Base-by-base conservation (phyloP, 345 rosid species). In the Microcos paniculata region DNA sequence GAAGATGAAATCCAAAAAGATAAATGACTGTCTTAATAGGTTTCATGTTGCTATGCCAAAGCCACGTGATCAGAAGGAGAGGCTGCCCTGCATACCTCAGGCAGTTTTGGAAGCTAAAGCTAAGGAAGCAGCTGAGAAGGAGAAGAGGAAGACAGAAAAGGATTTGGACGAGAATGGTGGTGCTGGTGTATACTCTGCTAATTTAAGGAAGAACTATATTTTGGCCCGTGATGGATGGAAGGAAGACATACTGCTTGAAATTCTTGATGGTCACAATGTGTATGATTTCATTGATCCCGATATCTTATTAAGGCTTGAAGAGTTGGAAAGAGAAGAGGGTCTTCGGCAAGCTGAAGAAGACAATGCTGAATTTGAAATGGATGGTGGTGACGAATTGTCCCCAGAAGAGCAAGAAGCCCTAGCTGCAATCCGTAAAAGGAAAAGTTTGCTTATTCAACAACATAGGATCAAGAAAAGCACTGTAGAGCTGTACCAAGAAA, bases 131-230 rank as follows among this genome's bases (percentile, higher is more conserved):
- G 89, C 84, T 43, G 88, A 76, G 59, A 80, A 63, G 80, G 98
- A 86, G 83, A 89, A 83, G 82, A 84, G 90, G 51, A 94, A 91
- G 75, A 86, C 89, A 38, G 87, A 87, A 77, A 92, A 85, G 83
- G 96, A 94, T 67, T 81, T 94, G 81, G 78, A 92, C 56, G 96
- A 94, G 72, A 94, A 92, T 61, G 98, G 98, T 24, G 96, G 98
- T 63, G 97, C 96, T 58, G 97, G 98, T 63, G 98, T 92, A 49
- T 94, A n/a, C n/a, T n/a, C n/a, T n/a, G n/a, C n/a, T n/a, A n/a
- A n/a, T n/a, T n/a, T n/a, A n/a, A n/a, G n/a, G n/a, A n/a, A n/a
- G n/a, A n/a, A n/a, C n/a, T n/a, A n/a, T n/a, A n/a, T n/a, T n/a
- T n/a, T n/a, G n/a, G n/a, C n/a, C n/a, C n/a, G n/a, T n/a, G n/a